Base-by-base conservation (phyloP, 2,329 filamentous ascomycete species). In the Hymenoscyphus fructigenus region DNA sequence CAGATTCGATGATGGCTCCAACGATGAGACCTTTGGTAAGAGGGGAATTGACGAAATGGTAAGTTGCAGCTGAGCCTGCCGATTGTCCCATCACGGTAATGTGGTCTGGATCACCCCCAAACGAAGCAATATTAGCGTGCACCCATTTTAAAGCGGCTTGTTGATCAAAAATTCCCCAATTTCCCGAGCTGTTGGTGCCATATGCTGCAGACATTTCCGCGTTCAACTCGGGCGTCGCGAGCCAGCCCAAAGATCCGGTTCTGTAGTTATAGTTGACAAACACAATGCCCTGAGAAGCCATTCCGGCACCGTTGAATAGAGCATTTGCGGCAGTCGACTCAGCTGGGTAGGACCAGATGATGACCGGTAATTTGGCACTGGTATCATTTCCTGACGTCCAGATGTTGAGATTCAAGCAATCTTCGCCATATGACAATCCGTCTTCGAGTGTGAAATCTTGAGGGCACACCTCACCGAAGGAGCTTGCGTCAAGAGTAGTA, bases 201-300 rank as follows among this genome's bases (percentile, higher is more conserved):
- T 61, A 64, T 20, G 38, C 56, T 23, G 38, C 65, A 4, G 58
- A 41, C 29, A 68, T 62, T 57, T 72, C 70, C 20, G 64, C 62
- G 10, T 59, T 65, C 20, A 73, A 59, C 61, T 72, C 66, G 1
- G 68, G 66, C 15, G 60, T 81, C 0, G 85, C 82, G 0, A 90
- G 79, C 69, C 89, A 90, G 0, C 87, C 87, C 66, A 84, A 83
- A 0, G 84, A 76, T 0, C 85, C 86, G 3, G 89, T 82, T 3
- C 87, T 81, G 71, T 88, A 88, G 75, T 87, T 86, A 73, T 87
- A 86, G 70, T 83, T 83, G 59, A 87, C 84, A 60, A 84, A 79
- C 12, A 88, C 76, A 59, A 87, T 61, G 12, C 67, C 69, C 44
- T 67, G 61, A 34, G 62, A 44, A 1, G 69, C 69, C 68, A 70